phyloP scores from a whole-genome alignment of 1,284 basidiomycete species.

The Schizopora paradoxa region DNA sequence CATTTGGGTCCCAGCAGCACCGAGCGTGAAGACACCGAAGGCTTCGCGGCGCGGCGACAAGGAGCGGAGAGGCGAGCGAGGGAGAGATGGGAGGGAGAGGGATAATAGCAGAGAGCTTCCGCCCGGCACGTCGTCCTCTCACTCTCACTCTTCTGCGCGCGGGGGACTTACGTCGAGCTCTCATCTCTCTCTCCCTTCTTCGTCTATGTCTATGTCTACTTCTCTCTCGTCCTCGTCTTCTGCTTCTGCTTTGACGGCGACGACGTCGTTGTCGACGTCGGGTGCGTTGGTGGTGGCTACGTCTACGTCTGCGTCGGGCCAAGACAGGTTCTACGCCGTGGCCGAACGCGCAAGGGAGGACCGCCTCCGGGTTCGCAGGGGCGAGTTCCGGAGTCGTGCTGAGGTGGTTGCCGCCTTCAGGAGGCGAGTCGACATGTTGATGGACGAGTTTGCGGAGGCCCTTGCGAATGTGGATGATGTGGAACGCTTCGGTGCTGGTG shows the following conservation, averaged over 20 bases:
- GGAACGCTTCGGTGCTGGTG: conserved; percentile 11
- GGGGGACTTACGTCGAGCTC: conserved; percentile 5
- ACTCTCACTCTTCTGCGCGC: too few species aligned
- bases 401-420: conserved; percentile 16
- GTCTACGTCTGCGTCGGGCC: conserved; percentile 3
- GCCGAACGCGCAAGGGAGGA: conserved; percentile 15
- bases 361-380: conserved; percentile 12
- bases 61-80: conserved; percentile 2
- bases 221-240: conserved; percentile 5
- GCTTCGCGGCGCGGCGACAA: conserved; percentile 12
- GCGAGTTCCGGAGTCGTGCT: conserved; percentile 15
- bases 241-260: conserved; percentile 1
- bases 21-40: conserved; percentile 9
- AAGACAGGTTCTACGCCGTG: conserved; percentile 13
- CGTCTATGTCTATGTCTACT: conserved; percentile 7
- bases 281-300: too few species aligned
- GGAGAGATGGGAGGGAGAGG: neutral
- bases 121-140: conserved; percentile 1
- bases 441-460: conserved; percentile 17
- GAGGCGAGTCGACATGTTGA: conserved; percentile 14
- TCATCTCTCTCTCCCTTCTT: conserved; percentile 13
- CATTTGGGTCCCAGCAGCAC: conserved; percentile 12
- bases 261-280: neutral
- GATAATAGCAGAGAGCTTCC: neutral
- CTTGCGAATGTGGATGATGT: conserved; percentile 13